Evolutionary conservation across 768 basidiomycete genomes (phyloP).

Genomic region (Terana coerulea): DNA sequence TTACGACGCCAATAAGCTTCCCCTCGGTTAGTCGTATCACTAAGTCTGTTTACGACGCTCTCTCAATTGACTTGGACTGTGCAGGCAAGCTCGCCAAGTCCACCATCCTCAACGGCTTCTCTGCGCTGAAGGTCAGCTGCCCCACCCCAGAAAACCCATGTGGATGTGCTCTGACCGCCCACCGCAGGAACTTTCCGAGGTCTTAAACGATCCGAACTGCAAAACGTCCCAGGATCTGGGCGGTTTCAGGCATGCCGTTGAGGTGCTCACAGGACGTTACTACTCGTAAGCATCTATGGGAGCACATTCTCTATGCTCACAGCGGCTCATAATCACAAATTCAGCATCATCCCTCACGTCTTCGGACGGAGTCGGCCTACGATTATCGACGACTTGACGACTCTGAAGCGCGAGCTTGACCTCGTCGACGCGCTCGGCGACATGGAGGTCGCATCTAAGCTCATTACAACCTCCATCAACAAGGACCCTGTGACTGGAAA

Average conservation of each 20-base stretch:
- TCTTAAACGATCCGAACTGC: slow-evolving; percentile 42
- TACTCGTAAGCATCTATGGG: slow-evolving; percentile 58
- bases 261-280: slow-evolving; percentile 46
- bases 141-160: too few species aligned
- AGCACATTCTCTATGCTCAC: background rate
- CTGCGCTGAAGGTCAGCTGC: slow-evolving; percentile 47
- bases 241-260: slow-evolving; percentile 36
- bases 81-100: slow-evolving; percentile 57
- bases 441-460: slow-evolving; percentile 61
- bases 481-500: slow-evolving; percentile 40
- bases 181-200: slow-evolving; percentile 34
- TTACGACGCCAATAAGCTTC: slow-evolving; percentile 62
- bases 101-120: slow-evolving; percentile 56
- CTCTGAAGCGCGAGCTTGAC: slow-evolving; percentile 39
- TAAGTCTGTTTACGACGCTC: background rate
- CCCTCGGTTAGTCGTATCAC: slow-evolving; percentile 38
- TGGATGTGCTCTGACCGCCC: too few species aligned
- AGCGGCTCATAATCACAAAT: background rate
- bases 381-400: slow-evolving; percentile 34
- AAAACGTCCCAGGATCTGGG: slow-evolving; percentile 36
- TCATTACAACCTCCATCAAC: slow-evolving; percentile 38
- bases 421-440: slow-evolving; percentile 62
- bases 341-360: slow-evolving; percentile 52
- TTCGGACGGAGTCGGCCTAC: slow-evolving; percentile 48
- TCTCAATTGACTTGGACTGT: too few species aligned